Base-by-base conservation (phyloP, 2,329 filamentous ascomycete species). In the Fonsecaea pugnacius region DNA sequence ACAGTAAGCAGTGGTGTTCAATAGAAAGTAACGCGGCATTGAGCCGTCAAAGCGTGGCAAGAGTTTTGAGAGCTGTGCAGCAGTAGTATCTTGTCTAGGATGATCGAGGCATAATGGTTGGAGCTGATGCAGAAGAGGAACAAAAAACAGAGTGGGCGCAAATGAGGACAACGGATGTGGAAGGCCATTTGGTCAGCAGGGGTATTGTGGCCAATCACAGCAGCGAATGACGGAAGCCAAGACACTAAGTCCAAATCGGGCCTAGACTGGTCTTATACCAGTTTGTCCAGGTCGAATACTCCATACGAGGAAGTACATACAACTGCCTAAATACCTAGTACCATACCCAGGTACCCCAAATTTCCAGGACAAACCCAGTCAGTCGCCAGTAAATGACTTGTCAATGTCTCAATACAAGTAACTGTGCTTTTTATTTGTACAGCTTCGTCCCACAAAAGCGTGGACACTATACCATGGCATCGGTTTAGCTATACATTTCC, bases 101-200 rank as follows among this genome's bases (percentile, higher is more conserved):
- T 48, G 43, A 24, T 48, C 18, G 43, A 48, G 21, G 43, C 18
- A 21, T 48, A 10, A 48, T 48, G 43, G 43, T 48, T 48, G 43
- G 43, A 48, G 43, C 43, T 24, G 18, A 48, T 48, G 43, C 43
- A 48, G 12, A 48, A 10, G 2, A 48, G 43, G 43, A 48, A 48
- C 43, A 48, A 48, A 48, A 53, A 36, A 53, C 51, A 53, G 33
- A 53, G 27, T 33, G 51, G 51, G 24, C 27, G 27, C 51, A 53
- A 53, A 36, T 32, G 51, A 27, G 51, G 18, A 53, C n/a, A 21
- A 12, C 43, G 18, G 43, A 48, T 18, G 43, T 48, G 18, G 43
- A 24, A 48, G 24, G 21, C 9, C 21, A 48, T 27, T 48, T 24
- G 43, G 43, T 48, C 18, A 48, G 43, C 43, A 24, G 43, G 21